Evolutionary conservation across 2,329 filamentous ascomycete genomes (phyloP), one percentile per base, ranked within the genome.

Genomic region (Falciphora oryzae): DNA sequence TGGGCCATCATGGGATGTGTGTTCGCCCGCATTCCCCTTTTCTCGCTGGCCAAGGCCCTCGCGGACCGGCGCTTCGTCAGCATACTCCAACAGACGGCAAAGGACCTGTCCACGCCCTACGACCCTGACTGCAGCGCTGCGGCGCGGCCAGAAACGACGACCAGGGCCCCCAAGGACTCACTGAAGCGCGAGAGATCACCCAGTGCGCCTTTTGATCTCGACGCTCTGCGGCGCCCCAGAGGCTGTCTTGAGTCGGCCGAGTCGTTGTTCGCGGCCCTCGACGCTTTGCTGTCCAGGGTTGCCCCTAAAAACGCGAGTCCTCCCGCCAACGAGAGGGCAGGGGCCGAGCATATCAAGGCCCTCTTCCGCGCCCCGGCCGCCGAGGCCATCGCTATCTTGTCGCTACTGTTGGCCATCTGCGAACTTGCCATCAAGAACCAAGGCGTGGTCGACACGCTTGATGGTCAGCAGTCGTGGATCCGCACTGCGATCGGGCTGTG

Each of bases 41-140:
- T 89, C 59, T 88, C 86, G 14, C 80, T 91, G 29, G 90, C 91
- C 11, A 87, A 87, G 65, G 86, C 90, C 4, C 80, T 96, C 8
- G 87, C 85, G 28, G 88, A 93, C 65, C 82, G 88, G 65, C 83
- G 85, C 59, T 91, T 96, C 63, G 76, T 90, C 44, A 75, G 77
- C 1, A 83, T 92, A 13, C 73, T 96, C 57, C 85, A 88, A 69
- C 83, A 86, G 69, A 85, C 88, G 0, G 75, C 93, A 61, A 81
- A 85, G 61, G 89, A 92, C 29, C 68, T 84, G 53, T 80, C 80
- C 1, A 72, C 70, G 4, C 72, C 77, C 13, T 66, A 67, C 0
- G 71, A 72, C 31, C 67, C 69, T 4, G 69, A 71, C 35, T 73
- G 71, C 57, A 29, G 44, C 44, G 61, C 29, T 31, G 61, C 53